Percentiles rank a stretch among this genome's conserved stretches.
phyloP scores from a whole-genome alignment of 352 stramenopile species.

The Globisporangium solare region DNA sequence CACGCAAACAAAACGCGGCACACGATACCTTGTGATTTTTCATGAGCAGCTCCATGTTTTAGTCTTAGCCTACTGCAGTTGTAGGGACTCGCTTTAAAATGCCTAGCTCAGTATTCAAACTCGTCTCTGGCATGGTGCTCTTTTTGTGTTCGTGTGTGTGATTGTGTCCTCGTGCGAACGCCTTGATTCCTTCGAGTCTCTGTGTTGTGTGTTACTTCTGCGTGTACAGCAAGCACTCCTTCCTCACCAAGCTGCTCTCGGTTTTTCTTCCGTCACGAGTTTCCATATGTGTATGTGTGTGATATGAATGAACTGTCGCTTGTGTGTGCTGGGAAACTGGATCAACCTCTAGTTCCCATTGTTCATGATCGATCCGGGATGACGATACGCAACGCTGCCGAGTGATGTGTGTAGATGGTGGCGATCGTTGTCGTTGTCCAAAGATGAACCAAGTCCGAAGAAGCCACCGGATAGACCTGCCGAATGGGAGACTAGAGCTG shows the following conservation, averaged over 20 bases:
- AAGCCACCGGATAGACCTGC: slow-evolving; percentile 12
- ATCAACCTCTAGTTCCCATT: slow-evolving; percentile 31
- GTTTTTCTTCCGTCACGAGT: slow-evolving; percentile 7
- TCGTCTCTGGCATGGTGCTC: background rate
- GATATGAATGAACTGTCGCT: slow-evolving; percentile 1
- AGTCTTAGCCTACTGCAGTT: too few species aligned
- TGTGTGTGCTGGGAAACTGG: background rate
- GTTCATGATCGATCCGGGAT: slow-evolving; percentile 40
- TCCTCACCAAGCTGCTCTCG: slow-evolving; percentile 7
- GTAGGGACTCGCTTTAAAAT: too few species aligned
- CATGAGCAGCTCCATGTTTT: too few species aligned
- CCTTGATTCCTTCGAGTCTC: slow-evolving; percentile 19
- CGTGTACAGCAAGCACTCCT: background rate
- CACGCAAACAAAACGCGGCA: too few species aligned
- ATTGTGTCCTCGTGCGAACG: background rate
- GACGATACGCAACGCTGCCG: slow-evolving; percentile 29
- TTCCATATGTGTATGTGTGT: slow-evolving; percentile 9
- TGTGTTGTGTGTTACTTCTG: slow-evolving; percentile 12
- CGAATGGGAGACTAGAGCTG: slow-evolving; percentile 37
- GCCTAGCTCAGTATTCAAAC: too few species aligned
- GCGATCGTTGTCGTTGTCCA: slow-evolving; percentile 23
- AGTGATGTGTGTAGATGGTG: slow-evolving; percentile 29
- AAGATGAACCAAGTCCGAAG: slow-evolving; percentile 28
- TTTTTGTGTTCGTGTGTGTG: slow-evolving; percentile 1
- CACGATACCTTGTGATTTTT: too few species aligned